Evolutionary conservation across 2,329 filamentous ascomycete genomes (phyloP).

Genomic region (Tolypocladium sp.): DNA sequence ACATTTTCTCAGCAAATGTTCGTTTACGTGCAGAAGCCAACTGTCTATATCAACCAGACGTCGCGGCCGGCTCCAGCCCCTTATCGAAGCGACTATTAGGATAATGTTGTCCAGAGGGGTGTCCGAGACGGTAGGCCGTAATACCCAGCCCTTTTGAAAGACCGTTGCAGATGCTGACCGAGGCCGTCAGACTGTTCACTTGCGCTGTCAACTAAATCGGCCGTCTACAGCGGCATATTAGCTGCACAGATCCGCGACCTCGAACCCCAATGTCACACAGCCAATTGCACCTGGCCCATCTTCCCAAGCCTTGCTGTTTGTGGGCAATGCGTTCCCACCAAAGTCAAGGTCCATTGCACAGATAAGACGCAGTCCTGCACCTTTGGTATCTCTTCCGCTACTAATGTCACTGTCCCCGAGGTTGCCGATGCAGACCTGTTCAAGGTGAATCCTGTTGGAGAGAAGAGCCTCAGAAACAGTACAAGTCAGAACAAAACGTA

Average conservation of each 20-base stretch:
- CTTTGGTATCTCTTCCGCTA: slow-evolving; percentile 19
- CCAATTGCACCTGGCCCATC: slow-evolving; percentile 25
- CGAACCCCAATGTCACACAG: slow-evolving; percentile 17
- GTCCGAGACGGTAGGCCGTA: slow-evolving; percentile 2
- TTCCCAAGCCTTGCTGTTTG: slow-evolving; percentile 27
- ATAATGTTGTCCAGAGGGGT: slow-evolving; percentile 18
- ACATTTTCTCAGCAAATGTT: slow-evolving; percentile 30
- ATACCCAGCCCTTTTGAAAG: no score
- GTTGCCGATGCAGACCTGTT: slow-evolving; percentile 16
- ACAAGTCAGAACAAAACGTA: slow-evolving; percentile 14
- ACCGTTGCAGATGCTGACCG: background rate
- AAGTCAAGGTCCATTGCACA: slow-evolving; percentile 9
- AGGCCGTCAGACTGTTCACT: slow-evolving; percentile 8
- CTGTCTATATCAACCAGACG: slow-evolving; percentile 7
- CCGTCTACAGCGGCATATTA: slow-evolving; percentile 27
- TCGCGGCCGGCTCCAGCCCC: slow-evolving; percentile 14
- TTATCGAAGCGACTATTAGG: slow-evolving; percentile 24
- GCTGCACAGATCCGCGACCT: slow-evolving; percentile 15
- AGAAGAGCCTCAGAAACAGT: slow-evolving; percentile 2
- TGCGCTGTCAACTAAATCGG: slow-evolving; percentile 26
- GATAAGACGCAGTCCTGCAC: slow-evolving; percentile 14
- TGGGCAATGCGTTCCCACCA: slow-evolving; percentile 16
- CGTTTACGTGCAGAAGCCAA: slow-evolving; percentile 17
- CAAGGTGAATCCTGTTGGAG: slow-evolving; percentile 14
- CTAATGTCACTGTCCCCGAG: slow-evolving; percentile 13